Percentiles rank a stretch among this genome's conserved stretches.
phyloP scores from a whole-genome alignment of 345 rosid genomes.

The Eutrema japonicum region DNA sequence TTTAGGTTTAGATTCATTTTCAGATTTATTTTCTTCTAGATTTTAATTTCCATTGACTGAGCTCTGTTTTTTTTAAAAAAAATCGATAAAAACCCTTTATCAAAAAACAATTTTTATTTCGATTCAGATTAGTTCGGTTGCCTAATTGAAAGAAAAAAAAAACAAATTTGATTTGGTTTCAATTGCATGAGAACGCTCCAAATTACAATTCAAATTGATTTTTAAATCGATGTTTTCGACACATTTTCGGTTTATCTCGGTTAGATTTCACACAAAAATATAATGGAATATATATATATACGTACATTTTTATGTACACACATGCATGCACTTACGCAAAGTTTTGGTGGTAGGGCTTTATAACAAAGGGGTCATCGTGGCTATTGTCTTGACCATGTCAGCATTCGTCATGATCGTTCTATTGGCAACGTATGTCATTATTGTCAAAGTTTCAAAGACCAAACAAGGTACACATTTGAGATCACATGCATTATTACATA shows the following conservation, averaged over 20 bases:
- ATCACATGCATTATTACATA: background rate
- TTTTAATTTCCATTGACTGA: no score
- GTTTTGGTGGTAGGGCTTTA: constrained; percentile 20
- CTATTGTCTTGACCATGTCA: constrained; percentile 33
- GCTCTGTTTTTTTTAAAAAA: no score
- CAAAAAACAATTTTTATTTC: no score
- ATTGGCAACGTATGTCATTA: constrained; percentile 30
- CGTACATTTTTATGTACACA: background rate
- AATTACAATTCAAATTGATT: background rate
- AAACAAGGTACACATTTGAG: constrained; percentile 33
- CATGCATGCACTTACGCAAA: background rate
- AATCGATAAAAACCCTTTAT: no score
- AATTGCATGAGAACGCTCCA: no score
- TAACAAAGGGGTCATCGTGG: constrained; percentile 35
- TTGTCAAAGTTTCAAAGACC: constrained; percentile 30
- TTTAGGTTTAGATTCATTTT: background rate
- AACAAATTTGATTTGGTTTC: no score
- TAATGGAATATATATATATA: background rate
- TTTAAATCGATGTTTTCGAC: background rate
- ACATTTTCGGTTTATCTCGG: background rate
- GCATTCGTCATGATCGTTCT: constrained; percentile 35
- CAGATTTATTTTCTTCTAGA: no score
- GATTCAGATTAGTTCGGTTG: no score
- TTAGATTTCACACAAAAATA: background rate
- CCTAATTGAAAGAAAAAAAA: no score